Percentiles rank a stretch among this genome's conserved stretches.
phyloP scores from a whole-genome alignment of 164 flowering plant genomes.

The Cinnamomum chago region DNA sequence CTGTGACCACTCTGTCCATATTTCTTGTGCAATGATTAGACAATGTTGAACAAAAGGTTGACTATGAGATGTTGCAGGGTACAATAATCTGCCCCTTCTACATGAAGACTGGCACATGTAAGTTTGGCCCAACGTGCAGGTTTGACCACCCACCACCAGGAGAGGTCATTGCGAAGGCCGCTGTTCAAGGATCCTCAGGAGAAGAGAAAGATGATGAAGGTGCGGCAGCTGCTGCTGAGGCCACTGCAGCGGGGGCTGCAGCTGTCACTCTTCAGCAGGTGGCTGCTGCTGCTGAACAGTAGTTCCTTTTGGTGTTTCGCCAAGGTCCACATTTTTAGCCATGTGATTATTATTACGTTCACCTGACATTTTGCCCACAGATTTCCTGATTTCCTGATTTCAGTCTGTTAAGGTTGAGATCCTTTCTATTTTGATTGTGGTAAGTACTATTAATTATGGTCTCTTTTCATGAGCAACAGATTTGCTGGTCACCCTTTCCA shows the following conservation, averaged over 20 bases:
- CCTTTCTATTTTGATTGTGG: no score
- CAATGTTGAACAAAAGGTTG: no score
- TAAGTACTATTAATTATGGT: no score
- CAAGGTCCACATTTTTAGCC: no score
- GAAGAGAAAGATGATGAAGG: background rate
- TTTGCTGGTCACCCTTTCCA: no score
- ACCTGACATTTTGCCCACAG: no score
- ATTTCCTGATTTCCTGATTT: no score
- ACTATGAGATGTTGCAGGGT: constrained; percentile 42
- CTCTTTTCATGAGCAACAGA: no score
- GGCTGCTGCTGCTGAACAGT: background rate
- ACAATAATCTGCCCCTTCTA: constrained; percentile 68
- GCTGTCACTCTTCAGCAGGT: background rate
- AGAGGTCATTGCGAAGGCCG: constrained; percentile 66
- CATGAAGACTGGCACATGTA: constrained; percentile 89
- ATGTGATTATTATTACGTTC: no score
- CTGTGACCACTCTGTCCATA: no score
- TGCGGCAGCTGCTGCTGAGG: background rate
- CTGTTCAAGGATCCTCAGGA: constrained; percentile 2
- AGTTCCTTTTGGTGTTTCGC: background rate
- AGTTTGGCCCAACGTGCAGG: constrained; percentile 70
- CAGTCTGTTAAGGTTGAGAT: no score
- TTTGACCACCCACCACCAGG: constrained; percentile 98
- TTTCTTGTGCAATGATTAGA: no score
- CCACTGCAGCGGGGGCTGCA: background rate